These are phyloP conservation scores for Metschnikowia santaceciliae DNA, from an alignment of 805 yeast species.

Conservation along the genomic window DNA sequence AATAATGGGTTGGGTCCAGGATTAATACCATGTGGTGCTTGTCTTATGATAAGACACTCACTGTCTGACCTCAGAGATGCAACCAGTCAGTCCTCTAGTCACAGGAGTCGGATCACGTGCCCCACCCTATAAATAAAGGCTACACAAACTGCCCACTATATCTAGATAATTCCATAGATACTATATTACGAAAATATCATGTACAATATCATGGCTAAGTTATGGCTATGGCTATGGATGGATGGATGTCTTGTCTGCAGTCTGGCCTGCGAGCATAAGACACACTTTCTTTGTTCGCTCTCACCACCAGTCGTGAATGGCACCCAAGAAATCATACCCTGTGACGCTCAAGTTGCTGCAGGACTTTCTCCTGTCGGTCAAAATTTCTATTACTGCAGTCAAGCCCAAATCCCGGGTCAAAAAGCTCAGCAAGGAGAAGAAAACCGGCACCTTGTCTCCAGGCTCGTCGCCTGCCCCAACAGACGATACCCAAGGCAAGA, in stretches of 20 bases:
- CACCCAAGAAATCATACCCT: constrained; percentile 31
- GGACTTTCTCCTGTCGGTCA: constrained; percentile 22
- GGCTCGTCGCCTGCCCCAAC: constrained; percentile 27
- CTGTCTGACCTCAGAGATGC: too few species aligned
- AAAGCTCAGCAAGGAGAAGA: constrained; percentile 30
- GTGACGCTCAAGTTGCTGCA: constrained; percentile 33
- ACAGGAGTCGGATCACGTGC: too few species aligned
- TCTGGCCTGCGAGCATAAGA: background rate
- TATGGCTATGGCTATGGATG: too few species aligned
- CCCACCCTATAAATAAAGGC: too few species aligned
- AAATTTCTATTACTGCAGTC: constrained; percentile 25
- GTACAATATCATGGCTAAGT: background rate
- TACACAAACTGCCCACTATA: too few species aligned
- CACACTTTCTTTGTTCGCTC: background rate
- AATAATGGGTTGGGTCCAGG: too few species aligned
- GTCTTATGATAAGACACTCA: too few species aligned
- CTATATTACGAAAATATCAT: too few species aligned
- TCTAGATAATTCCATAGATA: too few species aligned
- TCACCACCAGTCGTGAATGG: constrained; percentile 21
- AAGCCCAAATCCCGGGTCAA: constrained; percentile 28
- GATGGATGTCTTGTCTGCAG: background rate
- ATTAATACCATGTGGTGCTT: too few species aligned
- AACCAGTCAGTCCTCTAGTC: too few species aligned
- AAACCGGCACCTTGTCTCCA: constrained; percentile 15
- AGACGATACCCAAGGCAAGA: constrained; percentile 12